A percentile compares a stretch with the other conserved stretches of the same genome.
These are phyloP conservation scores for Chaetoceros tenuissimus DNA, from an alignment of 108 stramenopile genomes.

Conservation along the genomic window DNA sequence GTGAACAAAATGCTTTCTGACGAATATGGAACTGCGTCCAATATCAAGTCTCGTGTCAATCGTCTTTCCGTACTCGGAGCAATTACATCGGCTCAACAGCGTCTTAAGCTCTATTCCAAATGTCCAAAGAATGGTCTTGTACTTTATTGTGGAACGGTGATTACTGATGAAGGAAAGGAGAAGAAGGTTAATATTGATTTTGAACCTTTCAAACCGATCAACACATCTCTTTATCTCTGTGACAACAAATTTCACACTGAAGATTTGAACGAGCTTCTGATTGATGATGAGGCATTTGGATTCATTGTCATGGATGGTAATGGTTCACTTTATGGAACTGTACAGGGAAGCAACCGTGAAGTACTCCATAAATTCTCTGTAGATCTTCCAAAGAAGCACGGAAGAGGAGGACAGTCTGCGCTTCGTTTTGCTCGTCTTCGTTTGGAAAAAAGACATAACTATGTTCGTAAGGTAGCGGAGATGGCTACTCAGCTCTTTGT, in stretches of 20 bases:
- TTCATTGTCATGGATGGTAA: constrained; percentile 99
- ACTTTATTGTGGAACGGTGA: constrained; percentile 96
- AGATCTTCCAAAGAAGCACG: constrained; percentile 99
- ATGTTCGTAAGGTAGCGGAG: constrained; percentile 98
- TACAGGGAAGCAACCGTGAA: constrained; percentile 89
- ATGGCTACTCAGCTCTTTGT: constrained; percentile 95
- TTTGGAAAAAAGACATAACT: constrained; percentile 98
- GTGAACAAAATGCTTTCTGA: constrained; percentile 97
- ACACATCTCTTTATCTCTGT: constrained; percentile 98
- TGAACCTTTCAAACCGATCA: constrained; percentile 98
- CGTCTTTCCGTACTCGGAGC: constrained; percentile 93
- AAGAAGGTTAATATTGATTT: constrained; percentile 97
- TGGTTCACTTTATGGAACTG: constrained; percentile 93
- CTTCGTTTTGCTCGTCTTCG: constrained; percentile 98
- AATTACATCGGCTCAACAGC: constrained; percentile 98
- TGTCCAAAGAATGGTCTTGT: constrained; percentile 96
- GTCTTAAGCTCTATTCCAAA: constrained; percentile 93
- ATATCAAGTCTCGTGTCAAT: constrained; percentile 98
- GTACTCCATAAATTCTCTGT: constrained; percentile 97
- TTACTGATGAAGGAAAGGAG: constrained; percentile 99
- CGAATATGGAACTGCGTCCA: constrained; percentile 98
- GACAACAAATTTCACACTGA: constrained; percentile 99
- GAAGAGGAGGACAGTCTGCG: constrained; percentile 98
- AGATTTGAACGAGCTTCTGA: constrained; percentile 94
- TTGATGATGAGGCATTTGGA: constrained; percentile 98